These are phyloP conservation scores for Exophiala oligosperma DNA, from an alignment of 2,329 filamentous ascomycete genomes.

Conservation along the genomic window DNA sequence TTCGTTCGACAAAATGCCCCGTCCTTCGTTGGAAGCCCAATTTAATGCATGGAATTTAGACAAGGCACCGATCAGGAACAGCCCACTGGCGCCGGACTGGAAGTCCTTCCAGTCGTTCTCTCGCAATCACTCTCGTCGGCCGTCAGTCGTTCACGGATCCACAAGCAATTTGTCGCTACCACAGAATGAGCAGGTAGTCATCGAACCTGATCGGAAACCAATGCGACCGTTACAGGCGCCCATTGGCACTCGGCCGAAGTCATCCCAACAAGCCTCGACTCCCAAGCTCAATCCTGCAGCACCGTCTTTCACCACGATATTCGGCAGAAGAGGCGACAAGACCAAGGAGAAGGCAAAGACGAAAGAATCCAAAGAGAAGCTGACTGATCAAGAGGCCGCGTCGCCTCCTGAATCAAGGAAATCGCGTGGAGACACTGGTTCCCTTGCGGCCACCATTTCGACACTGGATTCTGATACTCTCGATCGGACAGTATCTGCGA, in stretches of 20 bases:
- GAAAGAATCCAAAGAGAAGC: slow-evolving; percentile 33
- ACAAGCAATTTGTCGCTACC: slow-evolving; percentile 61
- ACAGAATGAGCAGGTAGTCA: slow-evolving; percentile 45
- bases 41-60: slow-evolving; percentile 68
- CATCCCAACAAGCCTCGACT: slow-evolving; percentile 53
- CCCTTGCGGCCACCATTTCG: slow-evolving; percentile 40
- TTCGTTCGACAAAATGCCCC: slow-evolving; percentile 62
- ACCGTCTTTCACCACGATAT: slow-evolving; percentile 77
- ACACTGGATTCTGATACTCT: slow-evolving; percentile 50
- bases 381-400: slow-evolving; percentile 36
- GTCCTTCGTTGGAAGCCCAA: slow-evolving; percentile 76
- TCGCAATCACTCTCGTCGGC: slow-evolving; percentile 73
- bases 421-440: slow-evolving; percentile 43
- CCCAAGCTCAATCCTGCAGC: slow-evolving; percentile 80
- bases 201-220: slow-evolving; percentile 41
- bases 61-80: slow-evolving; percentile 55
- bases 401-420: slow-evolving; percentile 47
- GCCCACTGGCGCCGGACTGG: slow-evolving; percentile 57
- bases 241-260: slow-evolving; percentile 76
- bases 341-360: slow-evolving; percentile 40
- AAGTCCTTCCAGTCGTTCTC: slow-evolving; percentile 64
- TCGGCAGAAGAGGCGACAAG: slow-evolving; percentile 56
- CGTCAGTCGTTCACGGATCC: slow-evolving; percentile 75
- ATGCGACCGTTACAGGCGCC: slow-evolving; percentile 59
- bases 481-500: slow-evolving; percentile 46